Evolutionary conservation across 441 rosid genomes (phyloP).

Genomic region (Erodium moschatum): DNA sequence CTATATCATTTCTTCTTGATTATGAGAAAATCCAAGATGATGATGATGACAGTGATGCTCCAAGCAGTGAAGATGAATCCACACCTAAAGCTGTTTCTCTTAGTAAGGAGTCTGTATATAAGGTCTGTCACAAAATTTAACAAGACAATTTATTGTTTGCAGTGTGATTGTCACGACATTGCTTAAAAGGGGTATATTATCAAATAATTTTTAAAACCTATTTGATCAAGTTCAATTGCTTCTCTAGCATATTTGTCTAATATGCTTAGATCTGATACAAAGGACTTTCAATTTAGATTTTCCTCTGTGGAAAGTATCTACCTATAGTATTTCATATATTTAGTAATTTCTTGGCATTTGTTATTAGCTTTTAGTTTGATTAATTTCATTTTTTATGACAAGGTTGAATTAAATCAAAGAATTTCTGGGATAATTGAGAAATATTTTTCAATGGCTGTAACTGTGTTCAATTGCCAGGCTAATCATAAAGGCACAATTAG

Average conservation of each 20-base stretch:
- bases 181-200: neutral
- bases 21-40: slow-evolving; percentile 65
- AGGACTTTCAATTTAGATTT: neutral
- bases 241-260: too few relatives aligned
- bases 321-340: neutral
- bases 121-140: slow-evolving; percentile 35
- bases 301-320: neutral
- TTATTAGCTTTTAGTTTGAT: neutral
- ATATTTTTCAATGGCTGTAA: neutral
- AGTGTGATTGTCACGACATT: neutral
- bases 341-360: neutral
- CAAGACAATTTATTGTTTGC: slow-evolving; percentile 4
- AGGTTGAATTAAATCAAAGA: neutral
- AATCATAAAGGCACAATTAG: slow-evolving; percentile 66
- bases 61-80: slow-evolving; percentile 64
- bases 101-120: slow-evolving; percentile 65
- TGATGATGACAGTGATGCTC: slow-evolving; percentile 62
- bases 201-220: neutral
- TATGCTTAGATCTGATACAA: too few relatives aligned
- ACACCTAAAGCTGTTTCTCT: slow-evolving; percentile 32
- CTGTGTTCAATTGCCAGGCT: slow-evolving; percentile 39
- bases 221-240: neutral
- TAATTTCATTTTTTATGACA: neutral
- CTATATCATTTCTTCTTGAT: slow-evolving; percentile 75
- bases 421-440: neutral